Base-by-base conservation (phyloP, 306 rosid species). In the Ormosia emarginata region DNA sequence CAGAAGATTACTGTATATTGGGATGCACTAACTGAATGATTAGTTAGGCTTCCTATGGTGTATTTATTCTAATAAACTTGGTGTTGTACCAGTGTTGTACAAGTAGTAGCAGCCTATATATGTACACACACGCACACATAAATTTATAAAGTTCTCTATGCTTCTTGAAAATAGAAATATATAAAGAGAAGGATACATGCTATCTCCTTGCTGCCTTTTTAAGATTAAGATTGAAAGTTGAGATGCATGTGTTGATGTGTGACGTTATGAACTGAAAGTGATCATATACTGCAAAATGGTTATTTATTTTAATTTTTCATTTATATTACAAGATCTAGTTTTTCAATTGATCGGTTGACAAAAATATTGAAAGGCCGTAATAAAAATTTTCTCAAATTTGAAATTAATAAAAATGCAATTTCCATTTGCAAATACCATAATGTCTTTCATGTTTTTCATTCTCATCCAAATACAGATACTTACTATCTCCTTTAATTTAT, bases 231-330 rank as follows among this genome's bases (percentile, higher is more conserved):
- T 71, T 83, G 64, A 65, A 34, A 44, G 30, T 62, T 43, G 57
- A 78, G 77, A 72, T 65, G 47, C 47, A 58, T 15, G 80, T 49
- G 47, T 70, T 18, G 53, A 71, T 76, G 75, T 70, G 40, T 32
- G 55, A 41, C 47, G 13, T 59, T 71, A 37, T 59, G 52, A 58
- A 47, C 59, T 61, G 50, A 12, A 71, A 50, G 34, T 46, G 12
- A 36, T 47, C 47, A 12, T 71, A 47, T 49, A 7, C 53, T 52
- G 32, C 24, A 17, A 77, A 44, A n/a, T 59, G 57, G 43, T 14
- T 74, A 4, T 71, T 39, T 72, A 7, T 81, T 52, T 57, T n/a
- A 52, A 39, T 62, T 50, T 70, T 40, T 50, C 50, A 30, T 73
- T 30, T 65, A 59, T n/a, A 30, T 24, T 47, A 39, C 7, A 24